phyloP scores from a whole-genome alignment of 2,329 filamentous ascomycete species.

The Reticulascus tulasneorum region DNA sequence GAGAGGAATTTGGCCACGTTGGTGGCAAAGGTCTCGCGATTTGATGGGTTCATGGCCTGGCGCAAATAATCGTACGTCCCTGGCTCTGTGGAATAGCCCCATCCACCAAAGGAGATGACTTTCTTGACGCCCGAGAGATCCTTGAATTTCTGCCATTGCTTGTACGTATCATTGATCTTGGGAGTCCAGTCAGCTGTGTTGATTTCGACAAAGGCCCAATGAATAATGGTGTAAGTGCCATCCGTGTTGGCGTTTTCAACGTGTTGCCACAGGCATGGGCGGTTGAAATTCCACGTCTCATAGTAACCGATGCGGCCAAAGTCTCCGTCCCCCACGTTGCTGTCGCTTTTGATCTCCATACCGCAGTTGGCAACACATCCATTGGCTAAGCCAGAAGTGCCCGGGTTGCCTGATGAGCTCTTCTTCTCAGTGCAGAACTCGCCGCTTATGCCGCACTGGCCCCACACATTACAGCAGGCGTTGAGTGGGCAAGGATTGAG shows the following conservation, averaged over 20 bases:
- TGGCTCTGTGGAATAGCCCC: not conserved
- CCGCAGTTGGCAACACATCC: conserved; percentile 10
- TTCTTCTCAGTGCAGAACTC: conserved; percentile 35
- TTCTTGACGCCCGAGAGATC: conserved; percentile 1
- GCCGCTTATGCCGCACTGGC: conserved; percentile 38
- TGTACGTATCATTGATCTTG: not conserved
- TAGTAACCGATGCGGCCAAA: conserved; percentile 24
- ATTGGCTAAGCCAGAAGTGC: conserved; percentile 22
- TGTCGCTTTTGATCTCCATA: conserved; percentile 1
- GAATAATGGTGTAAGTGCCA: conserved; percentile 4
- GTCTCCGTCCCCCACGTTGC: no score
- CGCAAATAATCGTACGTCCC: not conserved
- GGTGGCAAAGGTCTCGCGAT: conserved; percentile 1
- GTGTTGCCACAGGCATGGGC: conserved; percentile 25
- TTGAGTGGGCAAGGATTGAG: conserved; percentile 26
- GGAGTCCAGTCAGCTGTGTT: not conserved
- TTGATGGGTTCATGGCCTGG: not conserved
- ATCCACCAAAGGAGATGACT: not conserved
- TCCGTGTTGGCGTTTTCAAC: conserved; percentile 8
- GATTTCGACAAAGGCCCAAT: conserved; percentile 1
- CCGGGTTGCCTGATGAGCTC: conserved; percentile 27
- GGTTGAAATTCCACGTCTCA: conserved; percentile 25
- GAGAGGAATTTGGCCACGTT: not conserved
- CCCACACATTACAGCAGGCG: conserved; percentile 32
- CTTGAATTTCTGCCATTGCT: conserved; percentile 7